Conservation (phyloP, 768 basidiomycete genomes). For the Termitomyces sp. region DNA sequence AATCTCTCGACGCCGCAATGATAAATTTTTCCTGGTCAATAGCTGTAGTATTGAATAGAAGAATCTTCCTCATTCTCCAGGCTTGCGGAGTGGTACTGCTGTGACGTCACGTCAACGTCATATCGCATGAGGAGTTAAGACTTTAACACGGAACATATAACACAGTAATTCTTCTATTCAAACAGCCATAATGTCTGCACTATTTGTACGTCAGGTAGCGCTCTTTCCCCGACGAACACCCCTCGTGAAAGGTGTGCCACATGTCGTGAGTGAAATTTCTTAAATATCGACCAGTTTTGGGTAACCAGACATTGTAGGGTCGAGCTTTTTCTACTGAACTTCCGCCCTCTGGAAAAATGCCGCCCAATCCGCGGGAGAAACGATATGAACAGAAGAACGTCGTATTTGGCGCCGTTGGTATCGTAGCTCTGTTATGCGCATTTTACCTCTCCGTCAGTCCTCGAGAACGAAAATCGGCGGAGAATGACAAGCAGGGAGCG, state of each 20-base stretch:
- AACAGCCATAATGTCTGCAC: not conserved
- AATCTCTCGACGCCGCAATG: too few species aligned
- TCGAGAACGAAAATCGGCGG: not conserved
- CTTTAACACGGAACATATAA: too few species aligned
- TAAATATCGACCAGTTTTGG: not conserved
- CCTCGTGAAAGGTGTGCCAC: not conserved
- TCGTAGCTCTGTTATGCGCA: not conserved
- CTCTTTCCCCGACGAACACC: not conserved
- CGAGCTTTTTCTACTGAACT: not conserved
- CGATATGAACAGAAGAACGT: not conserved
- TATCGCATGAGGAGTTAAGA: too few species aligned
- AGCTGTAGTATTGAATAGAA: too few species aligned
- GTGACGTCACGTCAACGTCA: not conserved
- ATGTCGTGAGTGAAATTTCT: not conserved
- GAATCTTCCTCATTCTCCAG: too few species aligned
- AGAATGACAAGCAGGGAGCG: not conserved
- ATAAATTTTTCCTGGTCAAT: too few species aligned
- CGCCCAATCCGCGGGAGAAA: slow-evolving; percentile 3
- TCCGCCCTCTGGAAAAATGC: slow-evolving; percentile 1
- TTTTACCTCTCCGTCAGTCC: slow-evolving; percentile 3
- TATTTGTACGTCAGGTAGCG: not conserved
- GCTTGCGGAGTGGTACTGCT: too few species aligned
- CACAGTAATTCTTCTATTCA: not conserved
- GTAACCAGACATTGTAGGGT: not conserved
- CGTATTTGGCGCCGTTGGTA: not conserved